Evolutionary conservation across 306 rosid species (phyloP), one percentile per base, ranked within the genome.

Genomic region (Datisca glomerata): DNA sequence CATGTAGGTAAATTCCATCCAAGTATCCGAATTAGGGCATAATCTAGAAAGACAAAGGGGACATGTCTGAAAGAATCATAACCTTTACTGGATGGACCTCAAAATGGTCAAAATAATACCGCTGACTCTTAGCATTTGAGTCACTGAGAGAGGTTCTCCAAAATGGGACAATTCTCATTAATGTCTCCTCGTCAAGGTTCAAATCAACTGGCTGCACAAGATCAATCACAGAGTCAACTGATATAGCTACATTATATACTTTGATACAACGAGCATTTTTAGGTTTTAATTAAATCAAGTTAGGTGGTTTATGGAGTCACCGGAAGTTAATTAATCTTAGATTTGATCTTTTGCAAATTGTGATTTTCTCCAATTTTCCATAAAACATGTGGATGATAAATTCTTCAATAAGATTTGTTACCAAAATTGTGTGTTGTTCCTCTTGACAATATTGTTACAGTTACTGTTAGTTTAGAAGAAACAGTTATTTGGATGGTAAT

Each of bases 31-130:
- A 49, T 37, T 17, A 27, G 38, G 44, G n/a, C n/a, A n/a, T 41
- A 42, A 49, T 35, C 34, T 59, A 47, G 27, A 21, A 59, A 22
- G 59, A 40, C 14, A 42, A n/a, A n/a, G n/a, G n/a, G n/a, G n/a
- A n/a, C n/a, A n/a, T n/a, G n/a, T n/a, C n/a, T n/a, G 40, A 25
- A 29, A 57, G 55, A 57, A 44, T 50, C 41, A 47, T 55, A 22
- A 86, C 97, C 97, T 83, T 87, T 59, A 87, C 71, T 4, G 97
- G 97, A 45, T 79, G 94, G 62, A 87, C 77, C 76, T 87, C 97
- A 70, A 87, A 83, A 67, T 87, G 83, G 54, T 87, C 94, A 61
- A 87, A 87, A 60, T 87, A 87, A 61, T 59, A 74, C 59, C 71
- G 85, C 47, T 60, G 78, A 61, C 93, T 82, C 58, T 57, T 61